A percentile compares a stretch with the other conserved stretches of the same genome.
Evolutionary conservation across 495 filamentous ascomycete genomes (phyloP).

Genomic region (Xylaria castorea): DNA sequence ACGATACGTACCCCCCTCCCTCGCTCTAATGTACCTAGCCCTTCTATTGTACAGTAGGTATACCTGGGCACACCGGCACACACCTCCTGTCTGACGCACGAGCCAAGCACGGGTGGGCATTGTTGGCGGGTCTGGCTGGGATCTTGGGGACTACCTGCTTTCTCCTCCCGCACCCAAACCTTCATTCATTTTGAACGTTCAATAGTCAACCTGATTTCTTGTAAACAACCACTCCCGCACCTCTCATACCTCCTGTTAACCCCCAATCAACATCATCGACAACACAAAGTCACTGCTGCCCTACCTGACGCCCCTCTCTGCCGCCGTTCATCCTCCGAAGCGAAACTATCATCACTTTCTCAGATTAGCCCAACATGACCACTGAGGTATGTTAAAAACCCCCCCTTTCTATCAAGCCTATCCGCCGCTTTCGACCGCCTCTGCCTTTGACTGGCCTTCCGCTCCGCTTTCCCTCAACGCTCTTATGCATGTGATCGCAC

Average conservation of each 20-base stretch:
- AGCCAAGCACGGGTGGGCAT: conserved; percentile 36
- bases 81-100: conserved; percentile 28
- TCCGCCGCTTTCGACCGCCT: conserved; percentile 37
- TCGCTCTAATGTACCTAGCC: neutral
- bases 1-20: conserved; percentile 2
- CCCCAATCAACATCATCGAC: conserved; percentile 37
- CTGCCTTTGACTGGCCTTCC: conserved; percentile 34
- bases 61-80: conserved; percentile 3
- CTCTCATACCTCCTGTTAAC: conserved; percentile 23
- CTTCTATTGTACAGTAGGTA: neutral
- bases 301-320: conserved; percentile 36
- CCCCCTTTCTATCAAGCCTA: conserved; percentile 43
- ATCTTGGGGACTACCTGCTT: conserved; percentile 35
- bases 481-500: neutral
- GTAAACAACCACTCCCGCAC: conserved; percentile 44
- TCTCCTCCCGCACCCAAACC: conserved; percentile 47
- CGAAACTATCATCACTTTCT: conserved; percentile 29
- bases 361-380: conserved; percentile 60
- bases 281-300: conserved; percentile 35
- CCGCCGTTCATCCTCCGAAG: conserved; percentile 35
- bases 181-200: conserved; percentile 44
- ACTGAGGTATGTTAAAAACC: conserved; percentile 65
- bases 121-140: conserved; percentile 38
- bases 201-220: conserved; percentile 35
- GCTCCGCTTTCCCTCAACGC: conserved; percentile 46